phyloP scores from a whole-genome alignment of 176 grass and related monocot genomes.

The Rhynchospora breviuscula region DNA sequence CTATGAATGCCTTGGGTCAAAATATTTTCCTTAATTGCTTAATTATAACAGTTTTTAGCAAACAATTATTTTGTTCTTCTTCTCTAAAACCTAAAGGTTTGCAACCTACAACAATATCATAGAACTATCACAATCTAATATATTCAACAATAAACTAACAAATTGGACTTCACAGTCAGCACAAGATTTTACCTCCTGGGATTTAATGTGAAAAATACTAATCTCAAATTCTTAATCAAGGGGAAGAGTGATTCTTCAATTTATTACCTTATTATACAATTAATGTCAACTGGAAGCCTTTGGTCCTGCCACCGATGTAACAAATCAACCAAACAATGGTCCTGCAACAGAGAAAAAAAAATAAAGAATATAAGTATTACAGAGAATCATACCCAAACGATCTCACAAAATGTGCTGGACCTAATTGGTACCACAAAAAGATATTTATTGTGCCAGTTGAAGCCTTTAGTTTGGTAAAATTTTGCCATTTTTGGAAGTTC shows the following conservation, averaged over 20 bases:
- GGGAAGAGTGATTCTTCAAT: neutral
- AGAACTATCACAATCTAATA: no score
- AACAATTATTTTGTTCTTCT: neutral
- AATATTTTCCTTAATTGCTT: neutral
- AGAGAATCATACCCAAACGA: neutral
- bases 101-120: neutral
- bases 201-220: neutral
- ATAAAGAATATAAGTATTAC: neutral
- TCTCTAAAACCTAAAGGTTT: neutral
- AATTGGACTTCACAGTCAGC: neutral
- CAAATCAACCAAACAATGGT: conserved; percentile 78
- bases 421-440: neutral
- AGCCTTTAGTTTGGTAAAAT: neutral
- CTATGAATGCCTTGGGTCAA: neutral
- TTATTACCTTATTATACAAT: conserved; percentile 67
- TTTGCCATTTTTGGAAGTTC: neutral
- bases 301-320: conserved; percentile 75
- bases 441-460: neutral
- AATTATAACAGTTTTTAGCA: neutral
- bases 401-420: neutral
- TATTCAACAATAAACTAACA: neutral
- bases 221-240: neutral
- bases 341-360: conserved; percentile 33
- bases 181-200: neutral
- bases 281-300: conserved; percentile 68